Conservation (phyloP, 768 basidiomycete genomes). For the Chalciporus chontae region DNA sequence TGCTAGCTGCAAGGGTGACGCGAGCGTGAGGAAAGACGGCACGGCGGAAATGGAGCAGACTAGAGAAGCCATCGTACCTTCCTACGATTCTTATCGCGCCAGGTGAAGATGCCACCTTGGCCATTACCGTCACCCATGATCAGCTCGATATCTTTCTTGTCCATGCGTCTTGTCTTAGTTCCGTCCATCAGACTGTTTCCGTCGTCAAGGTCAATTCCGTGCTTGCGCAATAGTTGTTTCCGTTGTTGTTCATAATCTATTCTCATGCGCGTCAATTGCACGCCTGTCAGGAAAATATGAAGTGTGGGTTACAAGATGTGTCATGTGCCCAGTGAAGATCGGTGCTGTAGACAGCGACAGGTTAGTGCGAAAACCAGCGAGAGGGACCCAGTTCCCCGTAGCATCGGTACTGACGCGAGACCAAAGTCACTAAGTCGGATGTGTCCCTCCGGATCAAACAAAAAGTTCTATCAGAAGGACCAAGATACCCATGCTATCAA, state of each 20-base stretch:
- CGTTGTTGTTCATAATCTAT: conserved; percentile 94
- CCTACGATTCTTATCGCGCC: conserved; percentile 90
- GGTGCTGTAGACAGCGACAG: conserved; percentile 47
- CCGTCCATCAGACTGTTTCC: conserved; percentile 60
- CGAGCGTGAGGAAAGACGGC: conserved; percentile 21
- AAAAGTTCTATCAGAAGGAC: conserved; percentile 69
- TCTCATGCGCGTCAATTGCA: conserved; percentile 14
- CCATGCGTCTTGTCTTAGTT: conserved; percentile 73
- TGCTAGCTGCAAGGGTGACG: conserved; percentile 54
- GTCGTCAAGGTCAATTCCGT: conserved; percentile 94
- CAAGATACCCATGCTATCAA: conserved; percentile 23
- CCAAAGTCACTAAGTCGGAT: conserved; percentile 96
- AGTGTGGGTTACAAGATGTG: conserved; percentile 62
- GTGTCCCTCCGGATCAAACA: conserved; percentile 91
- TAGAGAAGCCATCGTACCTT: conserved; percentile 55
- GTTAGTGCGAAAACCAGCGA: conserved; percentile 15
- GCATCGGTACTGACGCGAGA: conserved; percentile 67
- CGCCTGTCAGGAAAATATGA: conserved; percentile 4
- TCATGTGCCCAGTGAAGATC: conserved; percentile 98
- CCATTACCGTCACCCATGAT: conserved; percentile 84
- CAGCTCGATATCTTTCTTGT: conserved; percentile 76
- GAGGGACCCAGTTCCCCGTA: conserved; percentile 21
- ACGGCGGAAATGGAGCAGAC: conserved; percentile 28
- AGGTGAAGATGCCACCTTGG: conserved; percentile 84
- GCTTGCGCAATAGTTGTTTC: conserved; percentile 79